Evolutionary conservation across 179 eudicot genomes (phyloP), one percentile per base, ranked within the genome.

Genomic region (Beta corolliflora): DNA sequence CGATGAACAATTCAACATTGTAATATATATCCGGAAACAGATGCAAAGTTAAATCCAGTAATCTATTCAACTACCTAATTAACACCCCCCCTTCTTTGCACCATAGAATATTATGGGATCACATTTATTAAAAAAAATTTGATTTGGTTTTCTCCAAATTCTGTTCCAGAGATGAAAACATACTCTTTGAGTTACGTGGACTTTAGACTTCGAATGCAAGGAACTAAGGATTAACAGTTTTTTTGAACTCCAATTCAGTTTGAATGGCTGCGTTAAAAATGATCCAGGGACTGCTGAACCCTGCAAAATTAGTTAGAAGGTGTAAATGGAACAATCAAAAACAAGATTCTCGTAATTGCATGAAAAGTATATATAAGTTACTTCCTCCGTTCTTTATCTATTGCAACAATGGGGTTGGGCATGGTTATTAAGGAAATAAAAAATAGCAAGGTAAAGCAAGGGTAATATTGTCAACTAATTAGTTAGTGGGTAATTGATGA

Each of bases 141-240:
- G 61, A 14, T 41, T 25, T 46, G 66, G 6, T 36, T 23, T n/a
- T 12, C 23, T 65, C 48, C 53, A 23, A 12, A 54, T 48, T 45
- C 77, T 21, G 48, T 31, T 59, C 19, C 50, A 29, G 55, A 70
- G 77, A 83, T 29, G 78, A 64, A 55, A 76, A 77, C 83, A 58
- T 87, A 87, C 91, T 85, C 63, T 80, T 75, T 77, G 79, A 82
- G 80, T 69, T 75, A 75, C 18, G 41, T 69, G 74, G 23, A 66
- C 46, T 80, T 77, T 82, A 76, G 85, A 67, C 18, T 71, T 77
- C 52, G 75, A 78, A 86, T 54, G 60, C 36, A 73, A 75, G 54
- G 72, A 68, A 25, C 59, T 79, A 81, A 66, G 76, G 76, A 71
- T 74, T 23, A 18, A 61, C 59, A 88, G 67, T 45, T 82, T 88